A percentile compares a stretch with the other conserved stretches of the same genome.
phyloP scores from a whole-genome alignment of 2,329 filamentous ascomycete species.

The Pseudocercospora cruenta region DNA sequence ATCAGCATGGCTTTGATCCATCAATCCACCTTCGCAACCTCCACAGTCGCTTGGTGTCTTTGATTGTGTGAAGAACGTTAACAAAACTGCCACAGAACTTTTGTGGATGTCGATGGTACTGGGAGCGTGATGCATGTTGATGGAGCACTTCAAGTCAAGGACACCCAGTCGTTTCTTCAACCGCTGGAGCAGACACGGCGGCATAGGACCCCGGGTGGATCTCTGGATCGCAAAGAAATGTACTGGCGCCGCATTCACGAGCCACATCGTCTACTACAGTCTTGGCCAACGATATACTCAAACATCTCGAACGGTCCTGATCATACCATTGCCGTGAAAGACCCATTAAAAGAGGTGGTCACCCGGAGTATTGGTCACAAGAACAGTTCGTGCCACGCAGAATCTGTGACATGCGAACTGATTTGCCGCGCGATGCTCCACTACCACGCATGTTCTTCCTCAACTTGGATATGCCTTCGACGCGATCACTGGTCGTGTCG shows the following conservation, averaged over 20 bases:
- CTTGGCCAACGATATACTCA: background rate
- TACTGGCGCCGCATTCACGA: background rate
- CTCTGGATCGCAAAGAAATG: background rate
- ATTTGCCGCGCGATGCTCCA: background rate
- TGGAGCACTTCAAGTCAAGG: no score
- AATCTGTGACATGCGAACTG: background rate
- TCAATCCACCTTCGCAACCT: background rate
- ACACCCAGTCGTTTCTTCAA: no score
- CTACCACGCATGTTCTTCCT: background rate
- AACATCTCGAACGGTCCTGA: background rate
- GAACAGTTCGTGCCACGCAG: background rate
- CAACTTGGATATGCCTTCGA: background rate
- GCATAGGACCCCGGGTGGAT: background rate
- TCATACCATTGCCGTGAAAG: background rate
- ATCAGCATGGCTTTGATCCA: no score
- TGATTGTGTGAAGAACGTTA: background rate
- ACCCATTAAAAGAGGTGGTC: background rate
- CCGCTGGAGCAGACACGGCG: no score
- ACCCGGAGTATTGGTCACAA: conserved; percentile 2
- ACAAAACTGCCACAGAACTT: no score
- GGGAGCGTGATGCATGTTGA: no score
- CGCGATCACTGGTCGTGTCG: background rate
- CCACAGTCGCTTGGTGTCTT: background rate
- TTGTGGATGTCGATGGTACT: no score
- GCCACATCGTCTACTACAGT: background rate